phyloP scores from a whole-genome alignment of 352 stramenopile genomes.

The Pythium insidiosum region DNA sequence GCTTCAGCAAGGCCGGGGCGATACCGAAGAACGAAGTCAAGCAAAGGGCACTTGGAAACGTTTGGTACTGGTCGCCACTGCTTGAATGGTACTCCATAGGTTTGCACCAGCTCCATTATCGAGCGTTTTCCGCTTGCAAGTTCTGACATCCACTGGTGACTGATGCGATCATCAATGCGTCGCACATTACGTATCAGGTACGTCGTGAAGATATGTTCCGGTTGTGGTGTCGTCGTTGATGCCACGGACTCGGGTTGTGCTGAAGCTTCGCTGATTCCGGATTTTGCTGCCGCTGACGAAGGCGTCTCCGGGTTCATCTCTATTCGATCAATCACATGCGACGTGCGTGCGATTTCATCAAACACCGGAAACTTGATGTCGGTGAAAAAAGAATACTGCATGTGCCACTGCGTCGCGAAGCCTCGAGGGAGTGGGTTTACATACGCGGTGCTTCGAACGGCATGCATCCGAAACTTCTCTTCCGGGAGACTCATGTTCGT shows the following conservation, averaged over 20 bases:
- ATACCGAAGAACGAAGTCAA: slow-evolving; percentile 76
- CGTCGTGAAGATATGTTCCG: slow-evolving; percentile 51
- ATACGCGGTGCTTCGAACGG: slow-evolving; percentile 61
- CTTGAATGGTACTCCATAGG: slow-evolving; percentile 75
- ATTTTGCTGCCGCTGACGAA: no score
- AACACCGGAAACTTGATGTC: slow-evolving; percentile 71
- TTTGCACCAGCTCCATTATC: slow-evolving; percentile 66
- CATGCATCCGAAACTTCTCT: slow-evolving; percentile 77
- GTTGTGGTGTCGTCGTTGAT: neutral
- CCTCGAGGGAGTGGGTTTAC: slow-evolving; percentile 69
- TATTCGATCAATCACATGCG: slow-evolving; percentile 37
- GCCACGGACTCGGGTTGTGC: neutral
- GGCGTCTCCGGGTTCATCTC: no score
- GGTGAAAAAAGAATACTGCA: slow-evolving; percentile 81
- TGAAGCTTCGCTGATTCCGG: slow-evolving; percentile 4
- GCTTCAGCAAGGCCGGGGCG: slow-evolving; percentile 56
- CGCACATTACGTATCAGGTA: slow-evolving; percentile 82
- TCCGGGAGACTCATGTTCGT: slow-evolving; percentile 70
- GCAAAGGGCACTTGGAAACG: slow-evolving; percentile 68
- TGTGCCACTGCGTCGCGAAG: slow-evolving; percentile 74
- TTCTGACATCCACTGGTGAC: slow-evolving; percentile 76
- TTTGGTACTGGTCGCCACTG: slow-evolving; percentile 72
- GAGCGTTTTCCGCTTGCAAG: slow-evolving; percentile 50
- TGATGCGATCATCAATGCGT: slow-evolving; percentile 70
- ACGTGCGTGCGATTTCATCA: slow-evolving; percentile 47